Evolutionary conservation across 306 rosid species (phyloP).

Genomic region (Fagus sylvatica): DNA sequence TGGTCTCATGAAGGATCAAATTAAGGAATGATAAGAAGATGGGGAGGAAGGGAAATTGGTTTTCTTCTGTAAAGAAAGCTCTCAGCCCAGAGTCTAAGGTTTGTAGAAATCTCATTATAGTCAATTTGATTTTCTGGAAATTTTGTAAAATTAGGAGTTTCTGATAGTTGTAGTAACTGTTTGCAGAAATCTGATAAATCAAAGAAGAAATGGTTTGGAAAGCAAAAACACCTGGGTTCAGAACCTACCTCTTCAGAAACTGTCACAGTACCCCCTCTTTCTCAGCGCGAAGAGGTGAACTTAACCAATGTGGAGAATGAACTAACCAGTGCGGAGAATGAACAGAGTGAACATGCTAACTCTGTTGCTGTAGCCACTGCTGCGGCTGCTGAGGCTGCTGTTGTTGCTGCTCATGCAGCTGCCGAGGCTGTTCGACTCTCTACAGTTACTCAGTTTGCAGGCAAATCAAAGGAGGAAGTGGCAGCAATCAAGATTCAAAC

Average conservation of each 20-base stretch:
- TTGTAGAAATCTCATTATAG: constrained; percentile 17
- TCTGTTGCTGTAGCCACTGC: constrained; percentile 43
- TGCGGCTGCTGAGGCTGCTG: constrained; percentile 30
- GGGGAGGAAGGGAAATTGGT: constrained; percentile 96
- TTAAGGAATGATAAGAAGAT: constrained; percentile 76
- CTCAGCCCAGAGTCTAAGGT: constrained; percentile 94
- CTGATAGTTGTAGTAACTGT: constrained; percentile 14
- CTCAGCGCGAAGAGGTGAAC: constrained; percentile 58
- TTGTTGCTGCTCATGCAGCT: constrained; percentile 38
- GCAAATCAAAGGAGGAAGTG: constrained; percentile 72
- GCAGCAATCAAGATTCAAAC: constrained; percentile 93
- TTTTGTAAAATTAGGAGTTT: constrained; percentile 17
- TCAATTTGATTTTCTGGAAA: not conserved
- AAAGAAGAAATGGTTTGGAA: constrained; percentile 98
- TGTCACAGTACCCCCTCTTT: constrained; percentile 49
- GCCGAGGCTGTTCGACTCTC: constrained; percentile 37
- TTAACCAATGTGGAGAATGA: constrained; percentile 52
- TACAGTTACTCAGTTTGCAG: constrained; percentile 42
- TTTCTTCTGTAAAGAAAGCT: constrained; percentile 91
- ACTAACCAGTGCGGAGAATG: constrained; percentile 52
- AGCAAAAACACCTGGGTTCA: constrained; percentile 55
- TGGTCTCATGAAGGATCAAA: constrained; percentile 38
- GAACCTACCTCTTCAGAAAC: constrained; percentile 44
- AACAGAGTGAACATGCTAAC: constrained; percentile 38
- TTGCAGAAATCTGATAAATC: constrained; percentile 65